Evolutionary conservation across 2,329 filamentous ascomycete species (phyloP), one percentile per base, ranked within the genome.

Genomic region (Xylariaceae sp.): DNA sequence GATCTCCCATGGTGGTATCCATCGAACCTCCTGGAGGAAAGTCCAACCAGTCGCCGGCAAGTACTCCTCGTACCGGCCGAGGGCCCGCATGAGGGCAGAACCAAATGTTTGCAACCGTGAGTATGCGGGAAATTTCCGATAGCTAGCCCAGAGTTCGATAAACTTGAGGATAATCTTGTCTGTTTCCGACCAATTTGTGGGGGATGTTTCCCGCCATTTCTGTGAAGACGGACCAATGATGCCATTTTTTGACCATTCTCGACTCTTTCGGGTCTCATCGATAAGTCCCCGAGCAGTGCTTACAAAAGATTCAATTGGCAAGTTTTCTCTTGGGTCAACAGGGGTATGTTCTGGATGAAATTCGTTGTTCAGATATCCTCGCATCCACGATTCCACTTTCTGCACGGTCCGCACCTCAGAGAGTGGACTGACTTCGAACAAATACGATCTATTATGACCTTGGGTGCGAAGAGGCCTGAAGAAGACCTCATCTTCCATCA

Each of bases 11-110:
- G 88, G 86, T 7, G 81, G 72, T 40, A 90, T 78, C 48, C 84
- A 82, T 11, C 88, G 88, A 39, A 92, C 75, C 66, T 94, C 89
- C 62, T 92, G 87, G 31, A 94, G 70, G 57, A 92, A 90, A 1
- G 82, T 77, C 76, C 82, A 85, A 34, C 79, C 79, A 5, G 75
- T 73, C 39, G 67, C 64, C 13, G 71, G 66, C 19, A 75, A 73
- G 36, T 83, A 71, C 6, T 80, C 72, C 6, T 69, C 60, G 62
- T 93, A 93, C 48, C 84, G 73, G 1, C 75, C 77, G 1, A 83
- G 71, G 9, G 81, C 77, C 17, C 83, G 80, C 36, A 94, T 66
- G 34, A 94, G 76, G 12, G 81, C 69, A 5, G 87, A 79, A 1
- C 86, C 87, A 53, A 87, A 72, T 36, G 83, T 75, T 54, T 86